Evolutionary conservation across 1,284 basidiomycete species (phyloP).

Genomic region (Ustilago nuda): DNA sequence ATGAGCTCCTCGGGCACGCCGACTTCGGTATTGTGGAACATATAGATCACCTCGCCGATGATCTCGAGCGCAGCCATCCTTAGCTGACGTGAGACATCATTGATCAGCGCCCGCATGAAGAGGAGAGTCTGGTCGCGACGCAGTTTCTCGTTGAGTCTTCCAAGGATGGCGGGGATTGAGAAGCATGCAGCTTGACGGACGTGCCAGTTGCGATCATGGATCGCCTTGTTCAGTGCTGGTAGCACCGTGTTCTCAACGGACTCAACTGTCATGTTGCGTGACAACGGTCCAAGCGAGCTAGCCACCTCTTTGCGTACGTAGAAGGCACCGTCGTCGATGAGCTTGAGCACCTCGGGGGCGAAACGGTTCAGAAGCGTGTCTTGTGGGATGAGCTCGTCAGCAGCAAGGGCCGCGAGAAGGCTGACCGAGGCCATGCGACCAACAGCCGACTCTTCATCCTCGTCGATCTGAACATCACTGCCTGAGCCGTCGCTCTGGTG

Average conservation of each 20-base stretch:
- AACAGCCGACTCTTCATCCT: constrained; percentile 79
- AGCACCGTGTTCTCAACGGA: constrained; percentile 74
- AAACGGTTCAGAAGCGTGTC: constrained; percentile 78
- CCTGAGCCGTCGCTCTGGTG: constrained; percentile 38
- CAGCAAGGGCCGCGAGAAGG: constrained; percentile 82
- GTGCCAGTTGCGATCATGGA: constrained; percentile 80
- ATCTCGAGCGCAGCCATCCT: constrained; percentile 86
- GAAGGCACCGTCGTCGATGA: constrained; percentile 81
- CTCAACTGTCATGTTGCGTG: constrained; percentile 83
- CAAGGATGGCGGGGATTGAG: constrained; percentile 75
- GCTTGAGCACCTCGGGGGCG: constrained; percentile 82
- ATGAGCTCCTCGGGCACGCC: constrained; percentile 80
- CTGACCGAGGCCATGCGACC: constrained; percentile 93
- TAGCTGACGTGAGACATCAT: constrained; percentile 78
- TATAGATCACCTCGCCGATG: constrained; percentile 89
- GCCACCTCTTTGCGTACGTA: constrained; percentile 91
- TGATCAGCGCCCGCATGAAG: constrained; percentile 72
- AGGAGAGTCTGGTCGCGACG: constrained; percentile 56
- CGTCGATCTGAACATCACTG: constrained; percentile 38
- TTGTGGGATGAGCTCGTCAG: constrained; percentile 71
- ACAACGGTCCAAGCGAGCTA: constrained; percentile 86
- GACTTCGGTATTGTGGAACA: constrained; percentile 77
- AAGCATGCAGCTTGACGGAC: constrained; percentile 91
- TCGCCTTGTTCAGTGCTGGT: constrained; percentile 80
- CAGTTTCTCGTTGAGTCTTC: constrained; percentile 35